phyloP scores from a whole-genome alignment of 257 asterid genomes.

The Voacanga thouarsii region DNA sequence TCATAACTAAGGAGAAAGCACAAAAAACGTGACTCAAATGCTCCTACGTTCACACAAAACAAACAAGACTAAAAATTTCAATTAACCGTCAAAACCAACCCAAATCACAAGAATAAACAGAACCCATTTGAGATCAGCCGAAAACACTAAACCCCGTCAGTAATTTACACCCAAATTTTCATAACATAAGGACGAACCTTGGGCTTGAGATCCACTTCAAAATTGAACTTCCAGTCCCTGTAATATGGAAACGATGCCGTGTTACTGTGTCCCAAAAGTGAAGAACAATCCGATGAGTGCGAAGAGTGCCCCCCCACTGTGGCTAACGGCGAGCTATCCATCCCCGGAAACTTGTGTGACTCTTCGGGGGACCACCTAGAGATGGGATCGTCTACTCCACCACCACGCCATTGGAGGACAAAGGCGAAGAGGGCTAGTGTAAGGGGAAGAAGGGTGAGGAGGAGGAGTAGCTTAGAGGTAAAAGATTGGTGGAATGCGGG shows the following conservation, averaged over 20 bases:
- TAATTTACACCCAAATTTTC: not conserved
- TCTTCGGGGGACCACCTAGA: constrained; percentile 47
- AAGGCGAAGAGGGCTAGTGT: constrained; percentile 46
- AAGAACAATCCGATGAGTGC: constrained; percentile 35
- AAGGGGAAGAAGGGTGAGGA: constrained; percentile 41
- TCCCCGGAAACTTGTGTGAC: constrained; percentile 46
- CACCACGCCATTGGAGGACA: constrained; percentile 54
- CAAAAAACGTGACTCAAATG: not conserved
- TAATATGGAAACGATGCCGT: constrained; percentile 48
- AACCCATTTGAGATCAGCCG: constrained; percentile 9
- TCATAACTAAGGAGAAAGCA: not conserved
- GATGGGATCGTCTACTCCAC: constrained; percentile 47
- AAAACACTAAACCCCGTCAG: not conserved
- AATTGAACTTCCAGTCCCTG: constrained; percentile 36
- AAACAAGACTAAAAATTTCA: not conserved
- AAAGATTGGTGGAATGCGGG: constrained; percentile 24
- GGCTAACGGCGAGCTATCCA: constrained; percentile 37
- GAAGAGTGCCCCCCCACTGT: constrained; percentile 22
- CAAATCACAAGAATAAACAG: constrained; percentile 1
- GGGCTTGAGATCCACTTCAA: constrained; percentile 44
- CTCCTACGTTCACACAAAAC: not conserved
- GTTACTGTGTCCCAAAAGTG: constrained; percentile 17
- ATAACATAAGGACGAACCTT: constrained; percentile 28
- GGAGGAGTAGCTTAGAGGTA: constrained; percentile 35
- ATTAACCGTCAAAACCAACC: constrained; percentile 8